phyloP scores from a whole-genome alignment of 1,284 basidiomycete genomes.

The Puccinia coronata region DNA sequence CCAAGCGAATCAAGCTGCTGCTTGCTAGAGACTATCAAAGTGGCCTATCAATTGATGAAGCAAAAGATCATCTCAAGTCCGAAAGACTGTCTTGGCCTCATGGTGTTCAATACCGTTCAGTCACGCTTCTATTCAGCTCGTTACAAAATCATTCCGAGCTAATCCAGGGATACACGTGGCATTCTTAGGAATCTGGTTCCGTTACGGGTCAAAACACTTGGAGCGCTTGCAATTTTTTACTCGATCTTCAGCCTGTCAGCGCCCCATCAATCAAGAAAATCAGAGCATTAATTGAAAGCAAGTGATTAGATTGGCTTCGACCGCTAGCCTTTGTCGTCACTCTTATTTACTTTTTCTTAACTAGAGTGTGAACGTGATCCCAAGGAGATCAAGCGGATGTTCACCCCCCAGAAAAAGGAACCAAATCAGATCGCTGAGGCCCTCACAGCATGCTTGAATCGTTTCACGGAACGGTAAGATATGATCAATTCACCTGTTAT shows the following conservation, averaged over 20 bases:
- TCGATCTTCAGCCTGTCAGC: conserved; percentile 14
- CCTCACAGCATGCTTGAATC: conserved; percentile 20
- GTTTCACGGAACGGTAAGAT: conserved; percentile 20
- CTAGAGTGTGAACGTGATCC: conserved; percentile 29
- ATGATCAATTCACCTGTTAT: not conserved
- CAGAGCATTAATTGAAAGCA: conserved; percentile 31
- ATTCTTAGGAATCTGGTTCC: conserved; percentile 29
- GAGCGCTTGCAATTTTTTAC: conserved; percentile 24
- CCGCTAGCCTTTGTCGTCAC: not conserved
- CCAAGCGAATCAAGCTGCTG: not conserved
- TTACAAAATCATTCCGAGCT: not conserved
- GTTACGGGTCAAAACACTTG: conserved; percentile 9
- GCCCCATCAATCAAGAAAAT: conserved; percentile 32
- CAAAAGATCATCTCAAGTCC: conserved; percentile 35
- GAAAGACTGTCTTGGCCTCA: conserved; percentile 33
- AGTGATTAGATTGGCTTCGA: not conserved
- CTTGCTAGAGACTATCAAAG: conserved; percentile 25
- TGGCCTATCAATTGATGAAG: conserved; percentile 31
- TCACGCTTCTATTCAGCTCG: not conserved
- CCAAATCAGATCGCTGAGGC: conserved; percentile 27
- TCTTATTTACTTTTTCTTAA: not conserved
- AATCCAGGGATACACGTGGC: not conserved
- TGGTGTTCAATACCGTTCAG: conserved; percentile 38
- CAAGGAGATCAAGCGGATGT: conserved; percentile 11
- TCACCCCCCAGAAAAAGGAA: not conserved